Evolutionary conservation across 2,329 filamentous ascomycete species (phyloP).

Genomic region (Phyllosticta paracitricarpa): DNA sequence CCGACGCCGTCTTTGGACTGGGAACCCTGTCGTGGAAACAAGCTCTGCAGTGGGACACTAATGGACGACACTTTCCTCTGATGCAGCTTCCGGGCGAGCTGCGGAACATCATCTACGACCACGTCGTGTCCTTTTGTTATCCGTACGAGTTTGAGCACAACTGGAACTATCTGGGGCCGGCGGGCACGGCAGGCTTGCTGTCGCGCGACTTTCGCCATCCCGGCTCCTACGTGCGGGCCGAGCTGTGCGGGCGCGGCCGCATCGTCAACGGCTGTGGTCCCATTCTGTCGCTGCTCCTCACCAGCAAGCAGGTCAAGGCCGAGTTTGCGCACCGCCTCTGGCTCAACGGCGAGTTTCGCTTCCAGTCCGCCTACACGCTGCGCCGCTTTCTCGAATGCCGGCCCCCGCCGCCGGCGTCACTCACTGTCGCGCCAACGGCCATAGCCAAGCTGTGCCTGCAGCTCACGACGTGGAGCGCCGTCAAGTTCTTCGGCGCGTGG

Average conservation of each 20-base stretch:
- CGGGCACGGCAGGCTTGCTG: constrained; percentile 4
- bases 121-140: constrained; percentile 3
- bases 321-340: constrained; percentile 1
- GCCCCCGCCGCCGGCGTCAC: not conserved
- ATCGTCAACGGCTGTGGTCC: constrained; percentile 6
- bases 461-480: constrained; percentile 6
- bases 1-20: not conserved
- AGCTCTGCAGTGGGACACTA: not conserved
- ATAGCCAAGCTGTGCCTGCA: constrained; percentile 4
- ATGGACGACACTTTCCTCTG: constrained; percentile 4
- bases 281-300: not conserved
- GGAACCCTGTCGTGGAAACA: not conserved
- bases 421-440: not conserved
- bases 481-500: constrained; percentile 8
- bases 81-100: constrained; percentile 5
- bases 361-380: constrained; percentile 4
- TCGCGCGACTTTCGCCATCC: not conserved
- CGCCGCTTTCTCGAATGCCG: not conserved
- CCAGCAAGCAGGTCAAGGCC: not conserved
- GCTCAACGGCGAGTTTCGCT: constrained; percentile 2
- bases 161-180: constrained; percentile 6
- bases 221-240: constrained; percentile 4
- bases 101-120: constrained; percentile 10
- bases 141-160: constrained; percentile 7
- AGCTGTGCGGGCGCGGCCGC: constrained; percentile 4